Conservation (phyloP, 805 yeast genomes). For the Candida fluviatilis region DNA sequence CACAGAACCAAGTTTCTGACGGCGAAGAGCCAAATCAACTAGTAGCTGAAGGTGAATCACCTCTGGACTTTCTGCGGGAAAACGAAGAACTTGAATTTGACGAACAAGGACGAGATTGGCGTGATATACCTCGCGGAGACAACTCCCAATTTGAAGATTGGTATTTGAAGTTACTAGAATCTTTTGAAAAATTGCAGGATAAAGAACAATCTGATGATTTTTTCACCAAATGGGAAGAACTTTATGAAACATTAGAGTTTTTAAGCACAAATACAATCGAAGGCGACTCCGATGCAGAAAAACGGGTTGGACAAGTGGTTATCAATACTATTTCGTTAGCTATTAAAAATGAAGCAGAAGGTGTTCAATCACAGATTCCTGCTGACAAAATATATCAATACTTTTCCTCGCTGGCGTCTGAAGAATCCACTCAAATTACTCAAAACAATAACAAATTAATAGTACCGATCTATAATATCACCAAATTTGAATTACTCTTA, state of each 20-base stretch:
- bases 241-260: slow-evolving; percentile 20
- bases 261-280: slow-evolving; percentile 22
- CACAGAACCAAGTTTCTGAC: neutral
- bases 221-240: slow-evolving; percentile 21
- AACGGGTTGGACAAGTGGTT: slow-evolving; percentile 34
- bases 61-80: slow-evolving; percentile 17
- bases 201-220: slow-evolving; percentile 24
- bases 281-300: slow-evolving; percentile 18
- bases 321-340: slow-evolving; percentile 52
- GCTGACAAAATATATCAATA: slow-evolving; percentile 50
- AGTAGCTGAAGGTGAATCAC: neutral
- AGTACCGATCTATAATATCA: slow-evolving; percentile 27
- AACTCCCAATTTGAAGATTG: slow-evolving; percentile 32
- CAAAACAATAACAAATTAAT: slow-evolving; percentile 24
- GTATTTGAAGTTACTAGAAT: slow-evolving; percentile 15
- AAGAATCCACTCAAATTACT: slow-evolving; percentile 19
- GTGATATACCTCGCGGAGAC: slow-evolving; percentile 62
- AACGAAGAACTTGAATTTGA: slow-evolving; percentile 44
- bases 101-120: slow-evolving; percentile 63
- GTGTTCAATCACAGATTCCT: slow-evolving; percentile 21
- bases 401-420: slow-evolving; percentile 34
- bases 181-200: slow-evolving; percentile 14
- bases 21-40: slow-evolving; percentile 4
- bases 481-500: slow-evolving; percentile 49
- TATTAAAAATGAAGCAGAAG: slow-evolving; percentile 25